These are phyloP conservation scores for Cercospora zeina DNA, from an alignment of 2,329 filamentous ascomycete genomes.

Conservation along the genomic window DNA sequence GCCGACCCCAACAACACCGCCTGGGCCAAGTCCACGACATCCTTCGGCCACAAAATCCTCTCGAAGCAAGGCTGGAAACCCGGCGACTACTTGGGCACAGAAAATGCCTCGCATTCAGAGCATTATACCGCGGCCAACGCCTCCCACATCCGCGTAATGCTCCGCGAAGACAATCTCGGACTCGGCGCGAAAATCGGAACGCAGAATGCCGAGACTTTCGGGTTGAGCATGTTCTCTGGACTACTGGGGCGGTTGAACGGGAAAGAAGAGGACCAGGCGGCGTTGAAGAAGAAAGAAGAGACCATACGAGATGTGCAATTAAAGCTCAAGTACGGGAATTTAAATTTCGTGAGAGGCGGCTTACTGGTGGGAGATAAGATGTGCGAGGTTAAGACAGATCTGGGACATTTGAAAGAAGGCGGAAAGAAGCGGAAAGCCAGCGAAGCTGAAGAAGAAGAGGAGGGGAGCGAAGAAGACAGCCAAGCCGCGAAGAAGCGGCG, in stretches of 20 bases:
- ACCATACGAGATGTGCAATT: conserved; percentile 69
- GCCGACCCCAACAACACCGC: conserved; percentile 93
- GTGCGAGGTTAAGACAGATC: conserved; percentile 38
- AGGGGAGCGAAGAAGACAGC: conserved; percentile 24
- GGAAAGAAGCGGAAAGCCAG: conserved; percentile 42
- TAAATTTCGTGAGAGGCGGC: conserved; percentile 87
- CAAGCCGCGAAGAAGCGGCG: conserved; percentile 37
- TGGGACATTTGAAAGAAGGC: conserved; percentile 44
- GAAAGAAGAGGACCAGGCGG: conserved; percentile 66
- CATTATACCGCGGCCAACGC: conserved; percentile 78
- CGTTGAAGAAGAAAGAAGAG: conserved; percentile 66
- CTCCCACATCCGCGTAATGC: conserved; percentile 77
- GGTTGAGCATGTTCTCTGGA: conserved; percentile 81
- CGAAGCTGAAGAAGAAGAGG: conserved; percentile 23
- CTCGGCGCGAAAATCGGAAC: conserved; percentile 77
- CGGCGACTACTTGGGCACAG: conserved; percentile 76
- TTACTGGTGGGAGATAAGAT: conserved; percentile 63
- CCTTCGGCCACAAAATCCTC: conserved; percentile 88
- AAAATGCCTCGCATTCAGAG: conserved; percentile 71
- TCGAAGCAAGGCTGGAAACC: conserved; percentile 87
- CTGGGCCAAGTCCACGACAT: conserved; percentile 80
- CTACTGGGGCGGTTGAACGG: conserved; percentile 87
- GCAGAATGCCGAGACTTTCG: conserved; percentile 70
- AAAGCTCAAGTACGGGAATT: conserved; percentile 71
- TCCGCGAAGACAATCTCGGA: conserved; percentile 91